Evolutionary conservation across 805 yeast genomes (phyloP).

Genomic region (Hanseniaspora jakobsenii): DNA sequence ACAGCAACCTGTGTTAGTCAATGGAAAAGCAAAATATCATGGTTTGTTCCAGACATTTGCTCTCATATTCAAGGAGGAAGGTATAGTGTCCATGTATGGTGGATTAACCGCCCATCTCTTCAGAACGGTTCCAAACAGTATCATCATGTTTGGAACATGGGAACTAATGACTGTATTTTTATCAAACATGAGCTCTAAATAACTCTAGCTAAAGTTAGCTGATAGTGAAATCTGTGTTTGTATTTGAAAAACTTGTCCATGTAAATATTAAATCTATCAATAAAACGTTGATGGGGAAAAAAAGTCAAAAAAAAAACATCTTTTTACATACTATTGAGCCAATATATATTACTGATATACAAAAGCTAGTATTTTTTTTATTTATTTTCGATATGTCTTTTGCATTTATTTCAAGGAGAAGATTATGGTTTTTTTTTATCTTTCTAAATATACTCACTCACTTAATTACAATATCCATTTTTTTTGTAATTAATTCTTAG

Average conservation of each 20-base stretch:
- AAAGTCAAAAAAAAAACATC: too few relatives aligned
- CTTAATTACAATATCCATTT: neutral
- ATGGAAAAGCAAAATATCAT: constrained; percentile 75
- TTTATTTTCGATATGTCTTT: too few relatives aligned
- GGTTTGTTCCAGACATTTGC: constrained; percentile 82
- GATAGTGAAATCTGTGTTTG: too few relatives aligned
- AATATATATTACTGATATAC: too few relatives aligned
- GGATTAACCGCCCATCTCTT: constrained; percentile 94
- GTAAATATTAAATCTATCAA: too few relatives aligned
- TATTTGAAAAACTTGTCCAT: too few relatives aligned
- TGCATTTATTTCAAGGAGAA: too few relatives aligned
- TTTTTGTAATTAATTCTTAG: neutral
- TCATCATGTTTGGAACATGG: constrained; percentile 99
- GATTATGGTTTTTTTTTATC: neutral
- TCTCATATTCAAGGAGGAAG: constrained; percentile 82
- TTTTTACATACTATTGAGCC: too few relatives aligned
- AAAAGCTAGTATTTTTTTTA: too few relatives aligned
- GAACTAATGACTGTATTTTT: constrained; percentile 61
- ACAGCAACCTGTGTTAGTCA: constrained; percentile 71
- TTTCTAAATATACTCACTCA: neutral
- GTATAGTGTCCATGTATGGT: constrained; percentile 85
- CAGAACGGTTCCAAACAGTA: constrained; percentile 94
- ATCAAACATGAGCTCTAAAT: constrained; percentile 28
- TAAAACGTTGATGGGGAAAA: too few relatives aligned
- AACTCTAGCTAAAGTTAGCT: too few relatives aligned